These are phyloP conservation scores for Cryptococcus hybrid DNA, from an alignment of 1,284 basidiomycete genomes.

Conservation along the genomic window DNA sequence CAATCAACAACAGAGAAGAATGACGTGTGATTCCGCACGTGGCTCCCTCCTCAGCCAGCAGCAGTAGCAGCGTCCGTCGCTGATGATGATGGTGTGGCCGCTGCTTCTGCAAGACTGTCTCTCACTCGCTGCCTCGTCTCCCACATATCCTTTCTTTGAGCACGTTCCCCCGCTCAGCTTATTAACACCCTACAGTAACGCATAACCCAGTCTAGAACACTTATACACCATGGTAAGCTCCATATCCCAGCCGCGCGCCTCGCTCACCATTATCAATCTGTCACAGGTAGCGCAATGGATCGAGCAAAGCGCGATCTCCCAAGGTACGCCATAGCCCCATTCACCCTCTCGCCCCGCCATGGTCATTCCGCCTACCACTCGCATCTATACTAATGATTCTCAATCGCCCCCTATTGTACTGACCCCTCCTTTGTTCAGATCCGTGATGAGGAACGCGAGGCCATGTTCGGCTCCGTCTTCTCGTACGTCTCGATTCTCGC, in stretches of 20 bases:
- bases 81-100: too few relatives aligned
- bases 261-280: not conserved
- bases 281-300: constrained; percentile 75
- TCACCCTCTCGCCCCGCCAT: not conserved
- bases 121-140: too few relatives aligned
- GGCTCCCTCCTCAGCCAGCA: too few relatives aligned
- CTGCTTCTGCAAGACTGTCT: too few relatives aligned
- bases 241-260: not conserved
- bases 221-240: constrained; percentile 12
- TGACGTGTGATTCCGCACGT: too few relatives aligned
- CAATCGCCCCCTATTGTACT: not conserved
- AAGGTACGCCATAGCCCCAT: constrained; percentile 52
- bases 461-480: constrained; percentile 84
- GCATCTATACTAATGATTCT: not conserved
- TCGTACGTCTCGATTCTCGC: constrained; percentile 29
- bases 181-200: too few relatives aligned
- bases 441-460: constrained; percentile 84
- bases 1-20: too few relatives aligned
- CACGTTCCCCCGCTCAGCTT: too few relatives aligned
- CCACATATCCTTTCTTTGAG: too few relatives aligned
- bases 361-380: not conserved
- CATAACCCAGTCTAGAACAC: too few relatives aligned
- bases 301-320: constrained; percentile 81
- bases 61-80: too few relatives aligned
- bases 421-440: constrained; percentile 51